A percentile compares a stretch with the other conserved stretches of the same genome.
Evolutionary conservation across 2,329 filamentous ascomycete genomes (phyloP).

Genomic region (Neonectria punicea): DNA sequence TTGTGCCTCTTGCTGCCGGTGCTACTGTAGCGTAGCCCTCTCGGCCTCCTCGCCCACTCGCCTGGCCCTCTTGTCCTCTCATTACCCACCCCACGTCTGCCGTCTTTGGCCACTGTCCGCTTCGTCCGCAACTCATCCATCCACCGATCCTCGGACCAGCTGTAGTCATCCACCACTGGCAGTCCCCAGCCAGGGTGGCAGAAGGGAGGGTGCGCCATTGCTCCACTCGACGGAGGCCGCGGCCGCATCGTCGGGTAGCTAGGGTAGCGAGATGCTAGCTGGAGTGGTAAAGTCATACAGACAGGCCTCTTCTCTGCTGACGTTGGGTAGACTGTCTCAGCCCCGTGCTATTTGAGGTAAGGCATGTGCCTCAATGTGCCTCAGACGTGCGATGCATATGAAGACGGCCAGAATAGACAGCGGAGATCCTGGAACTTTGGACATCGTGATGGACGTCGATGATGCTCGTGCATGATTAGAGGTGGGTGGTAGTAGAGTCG

Average conservation of each 20-base stretch:
- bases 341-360: slow-evolving; percentile 16
- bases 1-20: slow-evolving; percentile 19
- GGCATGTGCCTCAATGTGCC: slow-evolving; percentile 17
- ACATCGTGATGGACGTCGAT: not conserved
- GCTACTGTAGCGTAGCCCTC: slow-evolving; percentile 29
- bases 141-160: slow-evolving; percentile 40
- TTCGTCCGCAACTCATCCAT: slow-evolving; percentile 31
- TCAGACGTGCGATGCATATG: slow-evolving; percentile 5
- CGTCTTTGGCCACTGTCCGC: slow-evolving; percentile 20
- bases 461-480: not conserved
- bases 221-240: slow-evolving; percentile 38
- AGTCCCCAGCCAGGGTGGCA: slow-evolving; percentile 30
- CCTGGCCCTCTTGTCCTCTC: slow-evolving; percentile 14
- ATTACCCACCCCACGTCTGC: slow-evolving; percentile 6
- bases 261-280: slow-evolving; percentile 22
- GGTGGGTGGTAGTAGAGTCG: not conserved
- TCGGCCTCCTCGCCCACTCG: slow-evolving; percentile 9
- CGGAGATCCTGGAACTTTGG: slow-evolving; percentile 8
- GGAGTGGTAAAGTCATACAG: slow-evolving; percentile 19
- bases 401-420: not conserved
- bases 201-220: slow-evolving; percentile 41
- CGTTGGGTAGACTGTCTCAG: slow-evolving; percentile 18
- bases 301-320: slow-evolving; percentile 11
- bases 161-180: slow-evolving; percentile 28
- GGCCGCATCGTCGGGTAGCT: slow-evolving; percentile 38